Evolutionary conservation across 2,329 filamentous ascomycete genomes (phyloP).

Genomic region (Fusarium circinatum): DNA sequence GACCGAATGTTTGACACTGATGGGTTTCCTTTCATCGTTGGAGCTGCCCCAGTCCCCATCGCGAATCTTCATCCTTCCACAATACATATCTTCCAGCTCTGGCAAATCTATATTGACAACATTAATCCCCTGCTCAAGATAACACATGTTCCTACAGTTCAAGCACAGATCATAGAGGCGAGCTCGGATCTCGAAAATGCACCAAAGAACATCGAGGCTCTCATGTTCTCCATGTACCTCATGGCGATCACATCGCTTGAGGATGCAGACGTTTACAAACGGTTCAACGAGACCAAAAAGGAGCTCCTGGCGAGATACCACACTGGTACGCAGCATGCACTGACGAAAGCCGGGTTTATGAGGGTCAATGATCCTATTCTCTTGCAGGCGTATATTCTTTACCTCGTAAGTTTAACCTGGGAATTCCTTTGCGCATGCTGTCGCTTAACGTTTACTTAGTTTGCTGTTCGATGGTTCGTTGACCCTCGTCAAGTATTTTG

Average conservation of each 20-base stretch:
- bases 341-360: slow-evolving; percentile 75
- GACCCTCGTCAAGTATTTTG: slow-evolving; percentile 63
- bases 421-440: neutral
- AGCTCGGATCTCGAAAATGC: slow-evolving; percentile 65
- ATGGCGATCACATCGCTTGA: slow-evolving; percentile 68
- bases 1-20: slow-evolving; percentile 68
- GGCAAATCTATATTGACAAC: slow-evolving; percentile 77
- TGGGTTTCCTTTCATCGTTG: slow-evolving; percentile 67
- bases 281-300: slow-evolving; percentile 64
- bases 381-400: slow-evolving; percentile 74
- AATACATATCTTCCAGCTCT: slow-evolving; percentile 71
- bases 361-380: slow-evolving; percentile 71
- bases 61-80: slow-evolving; percentile 62
- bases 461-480: slow-evolving; percentile 64
- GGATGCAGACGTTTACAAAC: slow-evolving; percentile 64
- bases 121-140: slow-evolving; percentile 76
- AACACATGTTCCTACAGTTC: slow-evolving; percentile 73
- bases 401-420: slow-evolving; percentile 63
- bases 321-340: slow-evolving; percentile 69
- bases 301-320: slow-evolving; percentile 64
- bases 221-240: slow-evolving; percentile 75
- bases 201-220: slow-evolving; percentile 67
- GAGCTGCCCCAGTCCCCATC: slow-evolving; percentile 55
- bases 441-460: slow-evolving; percentile 37
- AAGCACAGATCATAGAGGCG: slow-evolving; percentile 72